Base-by-base conservation (phyloP, 2,329 filamentous ascomycete genomes). In the Aspergillus sp. region DNA sequence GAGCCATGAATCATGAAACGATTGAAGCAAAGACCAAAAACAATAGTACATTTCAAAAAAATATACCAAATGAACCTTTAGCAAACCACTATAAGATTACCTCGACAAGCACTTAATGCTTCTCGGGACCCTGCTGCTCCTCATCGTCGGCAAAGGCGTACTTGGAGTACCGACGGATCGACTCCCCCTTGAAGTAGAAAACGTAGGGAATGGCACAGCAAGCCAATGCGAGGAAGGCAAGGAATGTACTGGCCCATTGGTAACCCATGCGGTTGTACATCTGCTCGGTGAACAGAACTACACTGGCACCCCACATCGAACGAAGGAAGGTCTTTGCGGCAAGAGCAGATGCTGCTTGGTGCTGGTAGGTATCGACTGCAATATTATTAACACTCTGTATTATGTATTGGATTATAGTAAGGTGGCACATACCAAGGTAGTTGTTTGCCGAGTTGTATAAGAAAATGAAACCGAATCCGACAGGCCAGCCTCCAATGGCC, bases 401-500 rank as follows among this genome's bases (percentile, higher is more conserved):
- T 12, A 13, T 9, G 9, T 2, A 12, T 12, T 22, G 5, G 10
- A 42, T 13, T 5, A 17, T 6, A 20, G 25, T 5, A 12, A 15
- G 9, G 9, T 0, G n/a, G 3, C 33, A 59, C 62, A 46, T 61
- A 68, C 63, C 69, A 23, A 86, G 77, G 69, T 87, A 87, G 71
- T 86, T 86, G 68, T 86, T 87, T 58, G 83, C 83, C 7, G 84
- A 77, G 72, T 90, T 90, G 74, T 90, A 90, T 20, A 90, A 74
- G 74, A 90, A 89, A 67, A 90, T 88, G 72, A 90, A 88, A 50
- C 86, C 86, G 59, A 90, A 89, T 9, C 86, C 86, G 46, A 90
- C 82, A 10, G 81, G 79, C 63, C 83, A 78, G 30, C 86, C 86
- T 46, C 83, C 86, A 51, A 90, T 75, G 7, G 78, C 77, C 0